These are phyloP conservation scores for Mycena kentingensis DNA, from an alignment of 768 basidiomycete genomes.

Conservation along the genomic window DNA sequence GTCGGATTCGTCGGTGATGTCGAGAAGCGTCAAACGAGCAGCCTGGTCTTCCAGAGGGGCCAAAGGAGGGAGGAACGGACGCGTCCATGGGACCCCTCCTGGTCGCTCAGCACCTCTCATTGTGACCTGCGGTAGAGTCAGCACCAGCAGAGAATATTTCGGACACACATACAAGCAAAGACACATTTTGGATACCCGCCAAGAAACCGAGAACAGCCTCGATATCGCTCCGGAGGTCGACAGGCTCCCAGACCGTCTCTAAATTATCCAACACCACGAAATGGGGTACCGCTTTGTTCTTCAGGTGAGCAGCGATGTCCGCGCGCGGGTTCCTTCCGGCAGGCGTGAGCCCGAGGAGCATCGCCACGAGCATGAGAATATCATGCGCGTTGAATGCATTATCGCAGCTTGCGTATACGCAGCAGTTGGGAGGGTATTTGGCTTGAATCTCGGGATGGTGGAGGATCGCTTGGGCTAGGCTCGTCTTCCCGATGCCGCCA, in stretches of 20 bases:
- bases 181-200: not conserved
- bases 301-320: not conserved
- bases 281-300: not conserved
- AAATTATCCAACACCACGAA: not conserved
- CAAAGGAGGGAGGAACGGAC: not conserved
- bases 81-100: not conserved
- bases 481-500: constrained; percentile 1
- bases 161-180: not conserved
- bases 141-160: not conserved
- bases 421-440: not conserved
- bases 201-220: not conserved
- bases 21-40: not conserved
- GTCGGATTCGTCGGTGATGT: not conserved
- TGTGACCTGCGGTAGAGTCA: not conserved
- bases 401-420: not conserved
- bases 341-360: not conserved
- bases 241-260: not conserved
- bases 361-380: not conserved
- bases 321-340: not conserved
- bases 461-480: not conserved
- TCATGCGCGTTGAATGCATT: not conserved
- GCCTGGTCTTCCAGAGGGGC: not conserved
- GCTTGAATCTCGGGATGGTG: not conserved
- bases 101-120: not conserved
- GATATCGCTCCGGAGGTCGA: not conserved